Evolutionary conservation across 2,329 filamentous ascomycete species (phyloP).

Genomic region (Trichoderma lentiforme): DNA sequence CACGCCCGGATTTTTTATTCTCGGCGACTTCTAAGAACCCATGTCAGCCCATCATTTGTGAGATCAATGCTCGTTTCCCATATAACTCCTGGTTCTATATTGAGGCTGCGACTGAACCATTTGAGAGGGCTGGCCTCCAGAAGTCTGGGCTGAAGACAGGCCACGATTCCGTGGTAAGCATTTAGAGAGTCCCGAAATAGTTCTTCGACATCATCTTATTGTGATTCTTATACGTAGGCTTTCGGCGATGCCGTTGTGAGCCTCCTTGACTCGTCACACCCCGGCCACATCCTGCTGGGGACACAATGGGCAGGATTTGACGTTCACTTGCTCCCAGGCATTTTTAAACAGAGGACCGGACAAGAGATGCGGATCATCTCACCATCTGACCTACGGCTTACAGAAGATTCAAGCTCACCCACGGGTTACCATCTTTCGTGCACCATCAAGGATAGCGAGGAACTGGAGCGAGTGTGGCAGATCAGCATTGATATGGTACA

Average conservation of each 20-base stretch:
- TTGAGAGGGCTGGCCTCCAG: background rate
- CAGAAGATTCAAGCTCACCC: background rate
- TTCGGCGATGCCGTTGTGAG: background rate
- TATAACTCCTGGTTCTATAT: slow-evolving; percentile 2
- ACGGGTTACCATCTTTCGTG: background rate
- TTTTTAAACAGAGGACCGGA: background rate
- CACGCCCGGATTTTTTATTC: slow-evolving; percentile 9
- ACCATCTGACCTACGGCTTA: background rate
- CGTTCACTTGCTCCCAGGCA: background rate
- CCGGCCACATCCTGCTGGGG: background rate
- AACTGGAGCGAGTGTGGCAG: background rate
- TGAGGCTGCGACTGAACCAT: background rate
- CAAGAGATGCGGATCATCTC: background rate
- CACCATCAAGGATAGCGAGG: background rate
- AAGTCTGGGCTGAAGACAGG: background rate
- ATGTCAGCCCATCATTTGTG: background rate
- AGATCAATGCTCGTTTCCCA: slow-evolving; percentile 7
- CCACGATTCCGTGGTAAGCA: background rate
- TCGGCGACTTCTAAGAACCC: background rate
- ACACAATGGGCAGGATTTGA: background rate
- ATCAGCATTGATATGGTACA: background rate
- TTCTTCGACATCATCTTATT: background rate
- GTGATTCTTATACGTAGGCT: background rate
- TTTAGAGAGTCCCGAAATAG: background rate
- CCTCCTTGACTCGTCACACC: background rate